These are phyloP conservation scores for Serendipita sp. DNA, from an alignment of 1,284 basidiomycete species.

Conservation along the genomic window DNA sequence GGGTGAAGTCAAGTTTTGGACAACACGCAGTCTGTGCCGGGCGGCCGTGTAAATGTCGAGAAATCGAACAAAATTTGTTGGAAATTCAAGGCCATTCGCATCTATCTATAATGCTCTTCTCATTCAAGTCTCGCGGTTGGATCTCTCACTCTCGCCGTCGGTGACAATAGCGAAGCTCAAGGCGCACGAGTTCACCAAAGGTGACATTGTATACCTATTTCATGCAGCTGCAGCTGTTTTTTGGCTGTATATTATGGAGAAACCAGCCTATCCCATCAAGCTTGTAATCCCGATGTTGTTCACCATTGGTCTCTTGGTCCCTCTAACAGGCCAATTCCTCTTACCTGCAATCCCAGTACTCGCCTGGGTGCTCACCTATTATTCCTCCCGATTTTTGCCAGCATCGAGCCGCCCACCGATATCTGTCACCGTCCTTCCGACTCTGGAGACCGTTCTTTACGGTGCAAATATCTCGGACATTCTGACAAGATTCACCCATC, in stretches of 20 bases:
- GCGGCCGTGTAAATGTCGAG: not conserved
- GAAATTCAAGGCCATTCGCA: not conserved
- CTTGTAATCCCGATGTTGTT: conserved; percentile 70
- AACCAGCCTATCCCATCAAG: conserved; percentile 60
- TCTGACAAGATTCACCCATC: conserved; percentile 86
- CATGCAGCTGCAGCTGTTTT: conserved; percentile 54
- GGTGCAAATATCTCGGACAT: conserved; percentile 96
- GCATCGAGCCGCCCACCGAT: conserved; percentile 61
- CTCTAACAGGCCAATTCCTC: conserved; percentile 87
- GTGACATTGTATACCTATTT: conserved; percentile 50
- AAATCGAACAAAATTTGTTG: not conserved
- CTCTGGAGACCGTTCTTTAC: conserved; percentile 86
- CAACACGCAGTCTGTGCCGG: not conserved
- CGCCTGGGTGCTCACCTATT: conserved; percentile 75
- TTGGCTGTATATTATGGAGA: conserved; percentile 66
- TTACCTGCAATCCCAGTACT: conserved; percentile 80
- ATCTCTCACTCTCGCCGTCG: conserved; percentile 59
- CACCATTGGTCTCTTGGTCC: conserved; percentile 55
- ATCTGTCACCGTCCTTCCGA: conserved; percentile 85
- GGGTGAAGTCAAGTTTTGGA: not conserved
- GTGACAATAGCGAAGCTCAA: conserved; percentile 52
- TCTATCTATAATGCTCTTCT: conserved; percentile 35
- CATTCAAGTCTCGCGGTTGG: conserved; percentile 50
- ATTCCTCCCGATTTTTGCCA: conserved; percentile 77
- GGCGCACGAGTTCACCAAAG: conserved; percentile 42